Base-by-base conservation (phyloP, 2,329 filamentous ascomycete genomes). In the Coniella lustricola region DNA sequence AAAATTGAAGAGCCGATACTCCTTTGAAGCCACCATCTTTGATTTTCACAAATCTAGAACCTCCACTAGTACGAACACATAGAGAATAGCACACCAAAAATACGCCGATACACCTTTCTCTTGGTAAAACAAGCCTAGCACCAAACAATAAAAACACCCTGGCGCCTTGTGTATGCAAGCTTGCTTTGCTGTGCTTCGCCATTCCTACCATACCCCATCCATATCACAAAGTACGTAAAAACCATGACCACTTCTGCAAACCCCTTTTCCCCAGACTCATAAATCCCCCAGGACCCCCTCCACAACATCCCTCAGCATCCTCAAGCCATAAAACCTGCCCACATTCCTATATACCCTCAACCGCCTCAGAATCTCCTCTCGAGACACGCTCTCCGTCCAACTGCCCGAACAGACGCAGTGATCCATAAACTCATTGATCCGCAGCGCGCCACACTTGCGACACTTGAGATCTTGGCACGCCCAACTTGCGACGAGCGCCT, bases 401-500 rank as follows among this genome's bases (percentile, higher is more conserved):
- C 79, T 77, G 3, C 93, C 93, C 53, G 87, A 88, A 71, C 93
- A 98, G 10, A 84, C 85, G 67, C 94, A 98, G 66, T 97, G 90
- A 65, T 96, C 91, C 82, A 93, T 90, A 59, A 97, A 94, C 60
- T 96, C 91, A 63, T 95, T 97, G 35, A 87, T 75, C 61, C 89
- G 74, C 34, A 95, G 67, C 57, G 88, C 88, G 29, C 77, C 80
- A 64, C 82, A 86, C 51, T 77, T 74, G 25, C 60, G 63, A 56
- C 93, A 98, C 67, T 89, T 89, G 50, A 97, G 68, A 64, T 98
- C 93, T 69, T 97, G 91, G 31, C 84, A 87, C 54, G 82, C 76
- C 90, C 94, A 98, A 58, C 85, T 81, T 21, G 88, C 76, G 7
- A 88, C 73, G 62, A 85, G 69, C 18, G 79, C 80, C 64, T 96